Evolutionary conservation across 345 rosid genomes (phyloP).

Genomic region (Eucalyptus erythrocorys): DNA sequence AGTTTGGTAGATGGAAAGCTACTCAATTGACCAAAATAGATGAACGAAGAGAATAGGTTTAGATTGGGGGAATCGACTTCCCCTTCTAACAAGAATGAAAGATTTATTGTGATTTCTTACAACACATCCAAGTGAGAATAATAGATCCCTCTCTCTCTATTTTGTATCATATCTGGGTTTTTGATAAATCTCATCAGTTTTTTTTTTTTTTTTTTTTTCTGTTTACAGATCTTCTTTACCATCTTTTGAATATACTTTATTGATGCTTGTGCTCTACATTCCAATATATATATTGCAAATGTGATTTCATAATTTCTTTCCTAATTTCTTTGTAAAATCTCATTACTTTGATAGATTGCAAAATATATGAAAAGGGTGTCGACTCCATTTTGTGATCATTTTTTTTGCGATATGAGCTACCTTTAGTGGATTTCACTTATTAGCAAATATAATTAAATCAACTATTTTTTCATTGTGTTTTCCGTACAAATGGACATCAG

Average conservation of each 20-base stretch:
- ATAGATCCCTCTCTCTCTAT: neutral
- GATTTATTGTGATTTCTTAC: neutral
- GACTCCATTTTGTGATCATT: neutral
- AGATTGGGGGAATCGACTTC: neutral
- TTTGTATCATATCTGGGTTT: accelerated
- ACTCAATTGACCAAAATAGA: accelerated
- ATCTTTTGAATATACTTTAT: neutral
- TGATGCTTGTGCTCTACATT: neutral
- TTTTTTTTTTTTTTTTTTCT: too few species aligned
- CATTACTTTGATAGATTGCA: neutral
- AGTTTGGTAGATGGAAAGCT: neutral
- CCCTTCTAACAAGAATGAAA: neutral
- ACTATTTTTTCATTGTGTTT: neutral
- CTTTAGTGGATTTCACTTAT: neutral
- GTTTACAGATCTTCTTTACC: accelerated
- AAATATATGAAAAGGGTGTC: accelerated
- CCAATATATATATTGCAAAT: neutral
- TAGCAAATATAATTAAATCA: accelerated
- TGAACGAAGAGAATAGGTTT: accelerated
- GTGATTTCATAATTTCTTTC: neutral
- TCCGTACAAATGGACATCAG: neutral
- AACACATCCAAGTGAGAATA: neutral
- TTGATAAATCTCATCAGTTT: accelerated
- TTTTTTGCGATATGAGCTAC: accelerated
- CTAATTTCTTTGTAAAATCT: neutral